Evolutionary conservation across 73 alveolate genomes (phyloP), one percentile per base, ranked within the genome.

Genomic region (Effrenium voratum): DNA sequence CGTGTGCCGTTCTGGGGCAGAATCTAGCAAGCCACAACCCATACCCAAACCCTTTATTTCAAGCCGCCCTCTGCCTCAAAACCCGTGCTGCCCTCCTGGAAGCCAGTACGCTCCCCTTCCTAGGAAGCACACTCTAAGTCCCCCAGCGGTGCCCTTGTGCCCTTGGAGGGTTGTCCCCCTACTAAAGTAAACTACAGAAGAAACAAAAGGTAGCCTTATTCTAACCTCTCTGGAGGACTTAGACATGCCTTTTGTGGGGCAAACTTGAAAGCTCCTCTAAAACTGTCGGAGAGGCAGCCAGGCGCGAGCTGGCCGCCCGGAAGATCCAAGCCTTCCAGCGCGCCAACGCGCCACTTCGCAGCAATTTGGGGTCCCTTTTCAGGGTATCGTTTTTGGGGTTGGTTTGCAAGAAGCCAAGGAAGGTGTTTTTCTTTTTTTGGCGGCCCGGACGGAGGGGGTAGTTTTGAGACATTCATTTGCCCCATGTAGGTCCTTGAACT

Each of bases 251-350:
- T 22, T 57, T 57, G 16, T 57, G 72, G 28, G 13, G n/a, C 30
- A 19, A 1, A 22, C 15, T 22, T 22, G 15, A 22, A 38, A 22
- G 30, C 30, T 22, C 19, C 30, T 22, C 4, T 60, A 38, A 38
- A 60, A 22, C n/a, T 4, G 77, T 5, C 24, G 13, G n/a, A n/a
- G 40, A 82, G 92, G 92, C 92, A 12, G 92, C 92, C 47, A 82
- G 49, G 34, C 46, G 49, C 28, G 92, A 82, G 49, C 92, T 49
- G 49, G 92, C 92, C 0, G 92, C 92, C 24, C 46, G 92, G 49
- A 82, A 82, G 92, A 49, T 82, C 49, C 92, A 82, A 82, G 75
- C 92, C 52, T 50, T 49, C 52, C 79, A 40, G 40, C n/a, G 79
- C 15, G 79, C 79, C 40, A 66, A 40, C 40, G 79, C 79, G 79